Evolutionary conservation across 352 stramenopile genomes (phyloP), one percentile per base, ranked within the genome.

Genomic region (Pythium brachiatum): DNA sequence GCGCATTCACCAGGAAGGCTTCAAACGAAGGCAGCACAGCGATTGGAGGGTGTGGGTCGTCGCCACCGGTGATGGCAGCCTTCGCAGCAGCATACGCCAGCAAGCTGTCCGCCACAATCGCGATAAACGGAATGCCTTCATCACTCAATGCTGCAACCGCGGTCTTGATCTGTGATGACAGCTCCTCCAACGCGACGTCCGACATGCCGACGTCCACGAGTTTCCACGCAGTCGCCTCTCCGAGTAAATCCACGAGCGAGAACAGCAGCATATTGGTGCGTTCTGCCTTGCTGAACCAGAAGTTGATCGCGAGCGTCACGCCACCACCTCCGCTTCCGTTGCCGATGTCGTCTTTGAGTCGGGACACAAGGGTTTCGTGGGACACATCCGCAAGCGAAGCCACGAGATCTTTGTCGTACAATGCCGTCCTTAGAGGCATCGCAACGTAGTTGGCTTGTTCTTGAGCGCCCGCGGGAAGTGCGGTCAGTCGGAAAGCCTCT

Each of bases 201-300:
- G 82, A 74, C 7, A 77, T 64, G 27, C 76, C 81, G 26, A 89
- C 53, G 51, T 92, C 80, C 46, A 88, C 54, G 7, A 92, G 34
- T 25, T 88, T 77, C 72, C 78, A 88, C 3, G 66, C 59, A 2
- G 69, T 81, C 1, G 76, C 73, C 75, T 94, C 82, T 0, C 82
- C 83, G 3, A 85, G 59, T 23, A 79, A 71, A 57, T 91, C 91
- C 39, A 92, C 71, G 7, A 94, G 67, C 16, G 85, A 92, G 7
- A 92, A 75, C 13, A 90, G 61, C 53, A 88, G 65, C 8, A 88
- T 66, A 21, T 65, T 83, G 5, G 78, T 82, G 26, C 76, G 71
- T 29, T 77, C 69, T 15, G 73, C 79, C 58, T 83, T 81, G 46
- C 75, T 73, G 29, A 63, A 58, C 82, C 82, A 94, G 38, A 65